Conservation (phyloP, 2,329 filamentous ascomycete species). For the Xylariaceae sp. region DNA sequence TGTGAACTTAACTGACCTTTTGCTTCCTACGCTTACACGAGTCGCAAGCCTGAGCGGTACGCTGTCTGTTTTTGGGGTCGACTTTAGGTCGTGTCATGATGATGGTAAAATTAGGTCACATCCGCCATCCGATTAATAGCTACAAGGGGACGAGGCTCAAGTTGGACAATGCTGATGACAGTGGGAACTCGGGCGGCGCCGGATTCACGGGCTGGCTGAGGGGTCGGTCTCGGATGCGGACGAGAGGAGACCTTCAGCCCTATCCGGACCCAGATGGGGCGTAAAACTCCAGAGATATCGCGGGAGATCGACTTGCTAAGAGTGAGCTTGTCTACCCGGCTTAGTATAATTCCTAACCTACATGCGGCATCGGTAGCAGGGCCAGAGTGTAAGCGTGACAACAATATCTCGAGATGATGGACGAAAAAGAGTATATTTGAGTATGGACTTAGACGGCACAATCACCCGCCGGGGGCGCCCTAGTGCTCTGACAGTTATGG, state of each 20-base stretch:
- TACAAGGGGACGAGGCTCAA: constrained; percentile 35
- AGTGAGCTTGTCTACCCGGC: constrained; percentile 28
- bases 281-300: constrained; percentile 31
- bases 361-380: constrained; percentile 35
- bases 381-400: constrained; percentile 4
- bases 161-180: constrained; percentile 34
- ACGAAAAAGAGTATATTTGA: constrained; percentile 4
- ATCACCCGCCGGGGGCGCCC: constrained; percentile 19
- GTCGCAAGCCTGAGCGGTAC: constrained; percentile 68
- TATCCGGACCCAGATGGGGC: constrained; percentile 38
- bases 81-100: constrained; percentile 60
- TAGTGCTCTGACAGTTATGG: constrained; percentile 27
- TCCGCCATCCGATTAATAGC: constrained; percentile 42
- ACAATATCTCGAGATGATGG: constrained; percentile 1
- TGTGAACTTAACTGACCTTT: constrained; percentile 56
- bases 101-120: constrained; percentile 39
- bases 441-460: constrained; percentile 8
- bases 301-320: constrained; percentile 23
- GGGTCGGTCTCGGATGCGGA: constrained; percentile 43
- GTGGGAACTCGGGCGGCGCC: constrained; percentile 38
- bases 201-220: constrained; percentile 35
- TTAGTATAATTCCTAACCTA: constrained; percentile 32
- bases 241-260: constrained; percentile 37
- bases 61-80: constrained; percentile 64
- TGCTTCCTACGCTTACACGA: constrained; percentile 71